Percentiles rank a stretch among this genome's conserved stretches.
Evolutionary conservation across 345 rosid genomes (phyloP).

Genomic region (Lepidium didymum): DNA sequence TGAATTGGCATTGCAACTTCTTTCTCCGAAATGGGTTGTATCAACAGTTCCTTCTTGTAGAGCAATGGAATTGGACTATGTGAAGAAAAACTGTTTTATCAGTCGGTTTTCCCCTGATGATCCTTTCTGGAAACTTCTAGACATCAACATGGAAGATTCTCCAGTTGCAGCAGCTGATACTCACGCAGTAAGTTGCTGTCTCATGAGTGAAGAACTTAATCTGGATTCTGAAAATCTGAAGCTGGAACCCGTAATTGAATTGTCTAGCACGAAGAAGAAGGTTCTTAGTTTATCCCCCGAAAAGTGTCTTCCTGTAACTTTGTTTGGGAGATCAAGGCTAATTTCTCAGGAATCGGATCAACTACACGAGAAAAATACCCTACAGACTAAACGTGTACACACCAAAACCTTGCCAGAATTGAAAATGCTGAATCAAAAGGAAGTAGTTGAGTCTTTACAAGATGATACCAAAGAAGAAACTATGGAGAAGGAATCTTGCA

Average conservation of each 20-base stretch:
- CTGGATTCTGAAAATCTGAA: slow-evolving; percentile 23
- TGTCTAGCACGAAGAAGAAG: slow-evolving; percentile 25
- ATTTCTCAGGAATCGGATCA: slow-evolving; percentile 31
- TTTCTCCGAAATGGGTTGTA: slow-evolving; percentile 72
- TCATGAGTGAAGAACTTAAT: slow-evolving; percentile 22
- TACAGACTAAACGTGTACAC: not conserved
- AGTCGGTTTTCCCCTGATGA: slow-evolving; percentile 40
- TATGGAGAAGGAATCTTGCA: slow-evolving; percentile 1
- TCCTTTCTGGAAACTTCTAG: slow-evolving; percentile 76
- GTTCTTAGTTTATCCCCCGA: slow-evolving; percentile 38
- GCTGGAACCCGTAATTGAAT: slow-evolving; percentile 20
- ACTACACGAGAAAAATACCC: slow-evolving; percentile 10
- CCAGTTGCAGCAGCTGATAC: slow-evolving; percentile 20
- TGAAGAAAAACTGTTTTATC: slow-evolving; percentile 44
- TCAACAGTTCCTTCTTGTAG: slow-evolving; percentile 73
- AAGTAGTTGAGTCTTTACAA: slow-evolving; percentile 22
- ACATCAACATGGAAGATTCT: slow-evolving; percentile 42
- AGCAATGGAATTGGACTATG: slow-evolving; percentile 74
- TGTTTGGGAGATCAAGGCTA: slow-evolving; percentile 72
- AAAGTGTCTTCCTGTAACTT: slow-evolving; percentile 41
- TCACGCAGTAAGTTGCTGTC: slow-evolving; percentile 17
- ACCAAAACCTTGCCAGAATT: not conserved
- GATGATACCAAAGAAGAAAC: slow-evolving; percentile 8
- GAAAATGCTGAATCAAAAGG: not conserved
- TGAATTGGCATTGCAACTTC: slow-evolving; percentile 64